Evolutionary conservation across 139 green algal genomes (phyloP).

Genomic region (Trebouxia sp.): DNA sequence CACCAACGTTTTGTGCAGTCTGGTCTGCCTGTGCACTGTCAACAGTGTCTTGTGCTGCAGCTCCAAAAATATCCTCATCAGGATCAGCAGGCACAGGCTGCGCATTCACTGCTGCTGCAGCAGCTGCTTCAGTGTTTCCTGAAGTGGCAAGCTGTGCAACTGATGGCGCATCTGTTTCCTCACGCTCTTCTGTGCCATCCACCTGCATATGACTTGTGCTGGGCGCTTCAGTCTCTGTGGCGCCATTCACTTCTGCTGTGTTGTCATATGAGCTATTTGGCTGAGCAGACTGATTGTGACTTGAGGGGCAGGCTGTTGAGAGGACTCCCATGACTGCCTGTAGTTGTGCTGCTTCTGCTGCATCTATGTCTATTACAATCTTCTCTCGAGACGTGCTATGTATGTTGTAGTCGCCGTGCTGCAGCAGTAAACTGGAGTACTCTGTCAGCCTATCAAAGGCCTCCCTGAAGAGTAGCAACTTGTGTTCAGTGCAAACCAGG

Average conservation of each 20-base stretch:
- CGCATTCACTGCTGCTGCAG: neutral
- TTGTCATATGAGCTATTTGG: too few species aligned
- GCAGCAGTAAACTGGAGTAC: constrained; percentile 47
- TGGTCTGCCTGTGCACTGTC: neutral
- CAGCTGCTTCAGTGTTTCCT: neutral
- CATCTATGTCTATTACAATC: neutral
- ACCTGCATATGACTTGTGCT: neutral
- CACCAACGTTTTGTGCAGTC: neutral
- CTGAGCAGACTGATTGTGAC: neutral
- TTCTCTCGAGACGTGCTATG: constrained; percentile 34
- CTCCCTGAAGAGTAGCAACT: too few species aligned
- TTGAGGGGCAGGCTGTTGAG: neutral
- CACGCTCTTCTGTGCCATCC: neutral
- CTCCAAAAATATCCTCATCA: constrained; percentile 50
- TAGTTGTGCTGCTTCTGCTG: neutral
- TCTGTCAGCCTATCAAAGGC: constrained; percentile 56
- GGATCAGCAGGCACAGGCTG: constrained; percentile 31
- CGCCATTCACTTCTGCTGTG: too few species aligned
- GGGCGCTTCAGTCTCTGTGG: neutral
- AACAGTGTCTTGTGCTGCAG: too few species aligned
- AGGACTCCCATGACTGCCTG: constrained; percentile 24
- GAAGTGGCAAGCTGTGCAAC: neutral
- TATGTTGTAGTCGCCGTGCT: constrained; percentile 46
- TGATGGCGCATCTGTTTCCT: neutral
- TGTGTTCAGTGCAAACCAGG: too few species aligned